phyloP scores from a whole-genome alignment of 169 alveolate species.

The Eimeria brunetti region DNA sequence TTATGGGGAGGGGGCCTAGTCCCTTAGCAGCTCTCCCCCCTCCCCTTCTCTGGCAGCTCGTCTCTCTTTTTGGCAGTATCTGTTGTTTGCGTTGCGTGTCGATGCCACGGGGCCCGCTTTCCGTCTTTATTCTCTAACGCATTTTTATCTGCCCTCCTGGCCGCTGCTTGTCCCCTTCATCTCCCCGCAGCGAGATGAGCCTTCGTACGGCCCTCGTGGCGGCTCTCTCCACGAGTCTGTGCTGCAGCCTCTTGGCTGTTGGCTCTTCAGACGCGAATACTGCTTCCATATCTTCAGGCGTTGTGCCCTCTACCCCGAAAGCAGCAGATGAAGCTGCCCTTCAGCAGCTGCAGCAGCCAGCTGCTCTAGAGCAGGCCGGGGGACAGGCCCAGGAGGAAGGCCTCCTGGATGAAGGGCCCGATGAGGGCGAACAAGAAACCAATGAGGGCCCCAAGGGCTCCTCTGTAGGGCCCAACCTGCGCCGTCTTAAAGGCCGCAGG shows the following conservation, averaged over 20 bases:
- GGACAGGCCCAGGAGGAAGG: background rate
- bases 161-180: constrained; percentile 8
- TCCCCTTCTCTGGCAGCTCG: constrained; percentile 41
- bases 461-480: constrained; percentile 38
- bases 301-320: background rate
- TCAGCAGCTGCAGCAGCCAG: background rate
- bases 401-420: background rate
- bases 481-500: constrained; percentile 42
- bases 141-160: background rate
- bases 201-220: constrained; percentile 16
- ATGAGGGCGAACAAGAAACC: background rate
- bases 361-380: background rate
- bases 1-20: constrained; percentile 74
- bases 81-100: constrained; percentile 6
- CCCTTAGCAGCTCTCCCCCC: constrained; percentile 64
- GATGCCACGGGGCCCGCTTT: background rate
- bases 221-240: constrained; percentile 46
- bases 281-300: background rate
- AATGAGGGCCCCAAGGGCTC: background rate
- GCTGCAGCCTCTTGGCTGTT: constrained; percentile 64
- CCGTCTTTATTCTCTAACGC: background rate
- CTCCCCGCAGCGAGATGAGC: constrained; percentile 52
- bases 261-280: background rate
- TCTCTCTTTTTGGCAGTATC: background rate
- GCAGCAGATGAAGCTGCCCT: constrained; percentile 1